Percentiles rank a stretch among this genome's conserved stretches.
Conservation (phyloP, 768 basidiomycete genomes). For the Porpolomopsis calyptriformis region DNA sequence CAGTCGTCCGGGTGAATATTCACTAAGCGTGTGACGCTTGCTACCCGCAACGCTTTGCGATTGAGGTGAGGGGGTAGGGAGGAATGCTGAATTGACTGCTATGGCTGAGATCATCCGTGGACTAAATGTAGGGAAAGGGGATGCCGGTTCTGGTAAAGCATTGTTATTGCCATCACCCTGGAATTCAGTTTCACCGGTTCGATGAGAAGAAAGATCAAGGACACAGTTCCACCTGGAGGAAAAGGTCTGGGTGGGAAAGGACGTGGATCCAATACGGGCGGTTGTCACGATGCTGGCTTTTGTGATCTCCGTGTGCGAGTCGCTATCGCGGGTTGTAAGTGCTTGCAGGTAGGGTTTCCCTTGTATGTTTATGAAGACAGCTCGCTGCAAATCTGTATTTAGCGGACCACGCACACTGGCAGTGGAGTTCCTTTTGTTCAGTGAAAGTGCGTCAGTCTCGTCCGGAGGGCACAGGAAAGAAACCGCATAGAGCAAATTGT, state of each 20-base stretch:
- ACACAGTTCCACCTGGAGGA: constrained; percentile 86
- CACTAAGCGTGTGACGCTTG: constrained; percentile 46
- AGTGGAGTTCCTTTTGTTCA: constrained; percentile 15
- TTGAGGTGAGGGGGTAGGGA: constrained; percentile 18
- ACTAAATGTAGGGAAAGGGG: constrained; percentile 53
- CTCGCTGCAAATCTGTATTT: constrained; percentile 49
- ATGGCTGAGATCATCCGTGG: constrained; percentile 9
- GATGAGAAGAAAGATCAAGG: constrained; percentile 55
- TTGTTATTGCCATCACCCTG: constrained; percentile 26
- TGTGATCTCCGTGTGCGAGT: neutral
- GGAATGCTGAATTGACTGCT: constrained; percentile 11
- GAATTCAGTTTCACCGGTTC: constrained; percentile 20
- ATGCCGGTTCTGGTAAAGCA: constrained; percentile 64
- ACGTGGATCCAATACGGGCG: constrained; percentile 12
- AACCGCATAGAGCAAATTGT: constrained; percentile 85
- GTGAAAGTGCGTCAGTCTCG: constrained; percentile 37
- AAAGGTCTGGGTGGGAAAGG: constrained; percentile 65
- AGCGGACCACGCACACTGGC: constrained; percentile 15
- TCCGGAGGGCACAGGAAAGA: constrained; percentile 62
- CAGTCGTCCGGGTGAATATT: constrained; percentile 23
- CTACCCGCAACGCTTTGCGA: constrained; percentile 41
- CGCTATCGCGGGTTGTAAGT: constrained; percentile 6
- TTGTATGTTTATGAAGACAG: constrained; percentile 69
- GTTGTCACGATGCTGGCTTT: constrained; percentile 12
- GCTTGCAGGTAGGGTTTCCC: constrained; percentile 53